phyloP scores from a whole-genome alignment of 2,329 filamentous ascomycete genomes.

The Penicillium occitanis region DNA sequence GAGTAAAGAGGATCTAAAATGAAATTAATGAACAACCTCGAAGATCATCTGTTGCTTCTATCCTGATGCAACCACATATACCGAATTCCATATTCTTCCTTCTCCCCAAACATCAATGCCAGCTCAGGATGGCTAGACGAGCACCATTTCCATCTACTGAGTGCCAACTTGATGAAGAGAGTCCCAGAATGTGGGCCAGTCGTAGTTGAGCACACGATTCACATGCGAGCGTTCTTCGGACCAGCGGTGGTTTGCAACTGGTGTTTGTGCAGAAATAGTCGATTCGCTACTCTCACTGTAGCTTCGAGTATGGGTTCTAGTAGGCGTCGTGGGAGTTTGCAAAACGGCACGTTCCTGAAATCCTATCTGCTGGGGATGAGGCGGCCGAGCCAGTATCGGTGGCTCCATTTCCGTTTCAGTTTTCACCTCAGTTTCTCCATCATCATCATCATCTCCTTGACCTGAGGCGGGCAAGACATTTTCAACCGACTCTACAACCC shows the following conservation, averaged over 20 bases:
- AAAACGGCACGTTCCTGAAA: neutral
- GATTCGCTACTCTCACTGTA: slow-evolving; percentile 5
- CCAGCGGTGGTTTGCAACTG: neutral
- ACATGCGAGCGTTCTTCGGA: neutral
- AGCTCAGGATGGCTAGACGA: neutral
- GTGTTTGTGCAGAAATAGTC: neutral
- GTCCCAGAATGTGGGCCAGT: slow-evolving; percentile 11
- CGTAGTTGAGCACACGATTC: neutral
- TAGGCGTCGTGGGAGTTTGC: neutral
- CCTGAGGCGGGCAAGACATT: neutral
- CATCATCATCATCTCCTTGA: neutral
- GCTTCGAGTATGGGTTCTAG: neutral
- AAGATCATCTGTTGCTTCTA: neutral
- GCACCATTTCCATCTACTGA: neutral
- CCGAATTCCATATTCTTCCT: neutral
- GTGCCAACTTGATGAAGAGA: neutral
- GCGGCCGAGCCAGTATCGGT: neutral
- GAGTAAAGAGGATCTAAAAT: neutral
- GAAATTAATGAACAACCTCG: neutral
- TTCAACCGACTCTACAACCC: neutral
- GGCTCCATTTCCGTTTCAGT: neutral
- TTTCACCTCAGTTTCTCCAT: neutral
- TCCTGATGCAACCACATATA: neutral
- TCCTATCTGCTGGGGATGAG: neutral
- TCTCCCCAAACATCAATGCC: neutral